A percentile compares a stretch with the other conserved stretches of the same genome.
Evolutionary conservation across 768 basidiomycete species (phyloP).

Genomic region (Hygrophorus pudorinus): DNA sequence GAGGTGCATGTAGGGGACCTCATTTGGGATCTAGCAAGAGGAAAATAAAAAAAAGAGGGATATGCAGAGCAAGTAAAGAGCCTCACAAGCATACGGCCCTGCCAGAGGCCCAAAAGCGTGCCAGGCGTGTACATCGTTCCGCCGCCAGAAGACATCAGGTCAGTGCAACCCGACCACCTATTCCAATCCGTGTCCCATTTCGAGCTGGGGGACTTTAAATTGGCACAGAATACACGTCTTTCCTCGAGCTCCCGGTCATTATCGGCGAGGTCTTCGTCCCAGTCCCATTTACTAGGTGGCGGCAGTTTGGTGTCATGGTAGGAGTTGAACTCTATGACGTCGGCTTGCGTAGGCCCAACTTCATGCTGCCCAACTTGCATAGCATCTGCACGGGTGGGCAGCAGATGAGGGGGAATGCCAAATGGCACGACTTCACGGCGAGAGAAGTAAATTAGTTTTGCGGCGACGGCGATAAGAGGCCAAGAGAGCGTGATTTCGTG

Average conservation of each 20-base stretch:
- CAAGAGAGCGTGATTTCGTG: constrained; percentile 2
- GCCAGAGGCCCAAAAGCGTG: constrained; percentile 45
- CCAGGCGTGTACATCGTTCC: constrained; percentile 39
- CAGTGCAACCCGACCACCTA: constrained; percentile 30
- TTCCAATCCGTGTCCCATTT: constrained; percentile 8
- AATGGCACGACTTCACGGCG: constrained; percentile 42
- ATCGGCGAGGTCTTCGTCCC: constrained; percentile 4
- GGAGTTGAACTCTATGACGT: constrained; percentile 49
- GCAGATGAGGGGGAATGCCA: constrained; percentile 28
- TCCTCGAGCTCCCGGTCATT: not conserved
- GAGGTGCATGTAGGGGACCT: constrained; percentile 19
- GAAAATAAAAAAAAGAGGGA: constrained; percentile 1
- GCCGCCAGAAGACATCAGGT: constrained; percentile 18
- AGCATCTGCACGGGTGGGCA: constrained; percentile 21
- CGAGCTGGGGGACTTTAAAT: constrained; percentile 3
- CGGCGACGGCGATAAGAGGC: constrained; percentile 46
- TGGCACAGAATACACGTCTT: not conserved
- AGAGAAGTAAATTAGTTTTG: constrained; percentile 54
- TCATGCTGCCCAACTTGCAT: constrained; percentile 11
- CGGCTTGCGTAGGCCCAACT: constrained; percentile 41
- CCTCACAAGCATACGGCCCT: constrained; percentile 54
- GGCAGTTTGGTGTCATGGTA: constrained; percentile 23
- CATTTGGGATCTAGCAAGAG: constrained; percentile 23
- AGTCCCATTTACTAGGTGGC: constrained; percentile 9
- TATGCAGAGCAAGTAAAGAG: constrained; percentile 2